These are phyloP conservation scores for Aureobasidium uvarum DNA, from an alignment of 2,329 filamentous ascomycete species.

Conservation along the genomic window DNA sequence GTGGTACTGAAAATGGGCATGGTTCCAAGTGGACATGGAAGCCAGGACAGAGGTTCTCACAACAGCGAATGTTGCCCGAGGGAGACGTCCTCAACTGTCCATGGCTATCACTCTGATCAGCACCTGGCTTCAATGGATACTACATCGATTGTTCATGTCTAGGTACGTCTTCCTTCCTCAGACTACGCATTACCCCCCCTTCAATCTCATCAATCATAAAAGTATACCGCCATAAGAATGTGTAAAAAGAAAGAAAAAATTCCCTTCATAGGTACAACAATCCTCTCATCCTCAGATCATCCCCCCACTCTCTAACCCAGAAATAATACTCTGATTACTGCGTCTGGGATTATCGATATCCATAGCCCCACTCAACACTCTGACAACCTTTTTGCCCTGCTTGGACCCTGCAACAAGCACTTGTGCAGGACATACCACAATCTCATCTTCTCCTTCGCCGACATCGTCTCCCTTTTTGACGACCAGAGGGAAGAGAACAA, in stretches of 20 bases:
- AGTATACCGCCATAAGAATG: conserved; percentile 5
- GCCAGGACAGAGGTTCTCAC: no score
- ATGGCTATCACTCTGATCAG: no score
- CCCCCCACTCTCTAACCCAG: conserved; percentile 13
- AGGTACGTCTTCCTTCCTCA: neutral
- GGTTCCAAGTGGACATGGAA: no score
- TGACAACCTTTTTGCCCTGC: conserved; percentile 49
- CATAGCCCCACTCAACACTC: conserved; percentile 53
- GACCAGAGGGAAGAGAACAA: conserved; percentile 93
- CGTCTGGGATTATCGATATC: conserved; percentile 43
- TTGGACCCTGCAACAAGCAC: conserved; percentile 68
- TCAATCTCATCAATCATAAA: neutral
- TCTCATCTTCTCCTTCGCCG: conserved; percentile 86
- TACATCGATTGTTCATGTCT: neutral
- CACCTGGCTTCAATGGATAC: neutral
- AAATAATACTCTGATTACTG: conserved; percentile 35
- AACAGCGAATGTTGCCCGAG: no score
- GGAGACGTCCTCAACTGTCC: no score
- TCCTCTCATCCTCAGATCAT: neutral
- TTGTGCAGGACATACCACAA: conserved; percentile 92
- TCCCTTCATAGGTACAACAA: neutral
- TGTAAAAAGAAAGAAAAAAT: neutral
- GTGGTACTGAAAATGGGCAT: no score
- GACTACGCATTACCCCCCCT: neutral
- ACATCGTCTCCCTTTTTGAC: conserved; percentile 92